These are phyloP conservation scores for Dorcoceras hygrometricum DNA, from an alignment of 257 asterid species.

Conservation along the genomic window DNA sequence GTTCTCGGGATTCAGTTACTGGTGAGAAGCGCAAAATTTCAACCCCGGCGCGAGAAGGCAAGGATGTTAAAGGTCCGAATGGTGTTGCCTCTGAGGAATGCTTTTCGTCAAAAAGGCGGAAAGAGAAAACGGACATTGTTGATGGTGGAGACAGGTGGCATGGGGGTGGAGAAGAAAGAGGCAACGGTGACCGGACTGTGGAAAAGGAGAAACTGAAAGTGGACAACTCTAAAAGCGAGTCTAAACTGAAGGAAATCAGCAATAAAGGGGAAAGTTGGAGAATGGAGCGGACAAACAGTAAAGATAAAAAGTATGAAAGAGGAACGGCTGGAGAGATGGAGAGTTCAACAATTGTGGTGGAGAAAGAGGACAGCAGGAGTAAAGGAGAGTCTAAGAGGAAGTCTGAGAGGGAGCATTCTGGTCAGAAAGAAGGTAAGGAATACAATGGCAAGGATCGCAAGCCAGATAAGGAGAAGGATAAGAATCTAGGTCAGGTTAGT, in stretches of 20 bases:
- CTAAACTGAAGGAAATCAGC: conserved; percentile 50
- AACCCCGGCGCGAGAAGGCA: conserved; percentile 53
- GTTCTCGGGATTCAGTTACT: conserved; percentile 55
- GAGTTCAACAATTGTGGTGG: conserved; percentile 37
- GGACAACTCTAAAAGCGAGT: conserved; percentile 48
- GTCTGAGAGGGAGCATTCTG: conserved; percentile 73
- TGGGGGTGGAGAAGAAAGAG: conserved; percentile 66
- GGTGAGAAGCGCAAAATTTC: conserved; percentile 88
- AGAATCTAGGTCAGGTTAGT: conserved; percentile 52
- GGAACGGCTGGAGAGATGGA: conserved; percentile 38
- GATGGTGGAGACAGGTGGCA: conserved; percentile 75
- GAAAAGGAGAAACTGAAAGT: conserved; percentile 48
- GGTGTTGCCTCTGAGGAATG: conserved; percentile 59
- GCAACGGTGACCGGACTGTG: conserved; percentile 36
- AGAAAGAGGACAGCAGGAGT: conserved; percentile 60
- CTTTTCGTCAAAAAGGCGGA: conserved; percentile 71
- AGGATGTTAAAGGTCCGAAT: conserved; percentile 58
- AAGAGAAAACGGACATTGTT: conserved; percentile 51
- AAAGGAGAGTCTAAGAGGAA: conserved; percentile 77
- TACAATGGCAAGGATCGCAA: conserved; percentile 71
- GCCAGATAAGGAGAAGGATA: conserved; percentile 82
- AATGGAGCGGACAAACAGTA: conserved; percentile 59
- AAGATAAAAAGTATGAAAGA: conserved; percentile 34
- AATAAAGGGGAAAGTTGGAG: conserved; percentile 46
- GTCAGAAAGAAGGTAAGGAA: conserved; percentile 70